Conservation (phyloP, 2,329 filamentous ascomycete species). For the Akanthomyces uredinophilus region DNA sequence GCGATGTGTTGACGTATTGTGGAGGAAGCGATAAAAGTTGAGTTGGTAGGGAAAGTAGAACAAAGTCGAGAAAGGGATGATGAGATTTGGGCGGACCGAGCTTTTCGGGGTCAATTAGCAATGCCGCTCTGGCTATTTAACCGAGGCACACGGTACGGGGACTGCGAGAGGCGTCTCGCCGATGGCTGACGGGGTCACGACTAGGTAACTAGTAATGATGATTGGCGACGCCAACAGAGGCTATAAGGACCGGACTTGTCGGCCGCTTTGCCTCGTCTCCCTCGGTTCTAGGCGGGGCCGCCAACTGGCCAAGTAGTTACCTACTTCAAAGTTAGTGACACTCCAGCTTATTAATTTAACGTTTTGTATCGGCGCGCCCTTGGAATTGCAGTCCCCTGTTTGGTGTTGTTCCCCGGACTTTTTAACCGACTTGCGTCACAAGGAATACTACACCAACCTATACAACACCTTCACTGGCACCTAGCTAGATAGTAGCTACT, state of each 20-base stretch:
- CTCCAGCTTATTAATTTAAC: too few species aligned
- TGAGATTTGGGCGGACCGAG: constrained; percentile 2
- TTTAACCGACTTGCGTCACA: neutral
- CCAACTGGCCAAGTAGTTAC: too few species aligned
- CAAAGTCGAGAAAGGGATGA: neutral
- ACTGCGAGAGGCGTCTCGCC: neutral
- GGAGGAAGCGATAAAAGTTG: neutral
- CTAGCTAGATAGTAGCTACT: too few species aligned
- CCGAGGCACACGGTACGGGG: neutral
- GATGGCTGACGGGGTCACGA: neutral
- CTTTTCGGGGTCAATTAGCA: neutral
- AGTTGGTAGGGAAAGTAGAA: neutral
- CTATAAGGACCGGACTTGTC: too few species aligned
- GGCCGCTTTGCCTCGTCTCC: too few species aligned
- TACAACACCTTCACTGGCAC: too few species aligned
- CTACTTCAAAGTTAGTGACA: too few species aligned
- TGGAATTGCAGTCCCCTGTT: too few species aligned
- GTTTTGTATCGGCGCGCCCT: too few species aligned
- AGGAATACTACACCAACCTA: too few species aligned
- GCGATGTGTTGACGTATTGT: too few species aligned
- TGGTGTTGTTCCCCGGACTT: neutral
- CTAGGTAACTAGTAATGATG: neutral
- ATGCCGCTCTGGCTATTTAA: neutral
- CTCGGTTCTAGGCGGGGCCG: too few species aligned
- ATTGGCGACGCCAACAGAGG: neutral